Evolutionary conservation across 2,329 filamentous ascomycete genomes (phyloP).

Genomic region (Calonectria pauciramosa): DNA sequence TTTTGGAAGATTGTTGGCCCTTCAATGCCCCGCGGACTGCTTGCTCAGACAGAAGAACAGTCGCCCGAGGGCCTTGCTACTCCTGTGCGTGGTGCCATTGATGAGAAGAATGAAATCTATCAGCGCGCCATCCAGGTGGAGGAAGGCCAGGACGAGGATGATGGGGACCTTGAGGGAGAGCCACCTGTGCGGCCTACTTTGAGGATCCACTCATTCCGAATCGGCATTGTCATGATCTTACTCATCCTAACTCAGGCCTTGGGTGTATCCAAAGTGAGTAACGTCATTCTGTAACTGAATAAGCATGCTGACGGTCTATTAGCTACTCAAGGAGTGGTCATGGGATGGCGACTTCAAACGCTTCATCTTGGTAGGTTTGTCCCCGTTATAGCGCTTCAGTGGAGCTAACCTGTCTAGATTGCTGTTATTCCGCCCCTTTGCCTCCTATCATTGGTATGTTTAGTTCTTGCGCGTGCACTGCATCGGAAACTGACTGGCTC

Average conservation of each 20-base stretch:
- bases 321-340: slow-evolving; percentile 38
- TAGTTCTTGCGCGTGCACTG: not conserved
- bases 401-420: not conserved
- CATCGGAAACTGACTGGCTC: not conserved
- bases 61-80: slow-evolving; percentile 31
- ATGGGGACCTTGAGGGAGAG: slow-evolving; percentile 40
- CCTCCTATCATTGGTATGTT: slow-evolving; percentile 33
- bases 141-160: slow-evolving; percentile 39
- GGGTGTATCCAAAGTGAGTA: slow-evolving; percentile 42
- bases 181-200: slow-evolving; percentile 38
- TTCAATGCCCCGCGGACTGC: slow-evolving; percentile 40
- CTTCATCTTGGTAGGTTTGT: slow-evolving; percentile 30
- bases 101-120: slow-evolving; percentile 44
- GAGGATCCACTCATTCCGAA: slow-evolving; percentile 41
- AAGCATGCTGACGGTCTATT: not conserved
- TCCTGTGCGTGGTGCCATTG: slow-evolving; percentile 43
- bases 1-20: slow-evolving; percentile 39
- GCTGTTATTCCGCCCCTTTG: slow-evolving; percentile 37
- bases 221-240: slow-evolving; percentile 44
- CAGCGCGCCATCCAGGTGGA: slow-evolving; percentile 43
- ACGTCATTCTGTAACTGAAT: rapidly evolving
- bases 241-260: slow-evolving; percentile 43
- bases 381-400: not conserved
- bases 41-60: slow-evolving; percentile 40
- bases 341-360: slow-evolving; percentile 40